These are phyloP conservation scores for Raddia guianensis DNA, from an alignment of 176 grass and related monocot genomes.

Conservation along the genomic window DNA sequence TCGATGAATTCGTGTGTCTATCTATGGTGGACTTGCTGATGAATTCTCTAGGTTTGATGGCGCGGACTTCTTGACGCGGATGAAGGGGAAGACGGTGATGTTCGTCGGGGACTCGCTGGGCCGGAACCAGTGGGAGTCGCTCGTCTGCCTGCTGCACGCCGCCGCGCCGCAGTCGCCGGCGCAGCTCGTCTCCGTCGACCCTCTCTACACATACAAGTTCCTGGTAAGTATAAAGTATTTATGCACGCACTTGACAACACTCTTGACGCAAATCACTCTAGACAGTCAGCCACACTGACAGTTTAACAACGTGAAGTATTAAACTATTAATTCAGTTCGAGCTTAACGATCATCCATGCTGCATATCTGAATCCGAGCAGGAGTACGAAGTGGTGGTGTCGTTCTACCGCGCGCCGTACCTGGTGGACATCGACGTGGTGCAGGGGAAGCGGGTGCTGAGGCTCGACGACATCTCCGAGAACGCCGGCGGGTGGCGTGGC, in stretches of 20 bases:
- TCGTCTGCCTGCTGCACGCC: conserved; percentile 89
- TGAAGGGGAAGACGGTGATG: conserved; percentile 94
- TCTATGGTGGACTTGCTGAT: neutral
- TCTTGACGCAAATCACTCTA: no score
- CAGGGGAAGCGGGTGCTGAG: conserved; percentile 77
- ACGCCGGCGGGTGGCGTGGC: conserved; percentile 72
- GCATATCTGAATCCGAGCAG: conserved; percentile 16
- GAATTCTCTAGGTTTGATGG: conserved; percentile 65
- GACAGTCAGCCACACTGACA: no score
- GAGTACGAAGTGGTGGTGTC: conserved; percentile 66
- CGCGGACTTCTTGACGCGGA: conserved; percentile 63
- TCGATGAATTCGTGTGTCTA: neutral
- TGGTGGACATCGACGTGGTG: conserved; percentile 77
- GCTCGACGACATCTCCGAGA: conserved; percentile 70
- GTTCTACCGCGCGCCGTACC: conserved; percentile 86
- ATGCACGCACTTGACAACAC: neutral
- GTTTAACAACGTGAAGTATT: neutral
- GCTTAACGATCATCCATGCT: neutral
- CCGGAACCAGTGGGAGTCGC: conserved; percentile 89
- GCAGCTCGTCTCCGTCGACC: conserved; percentile 67
- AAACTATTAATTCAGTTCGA: neutral
- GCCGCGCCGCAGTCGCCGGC: conserved; percentile 61
- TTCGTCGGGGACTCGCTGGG: conserved; percentile 97
- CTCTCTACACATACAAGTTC: conserved; percentile 85
- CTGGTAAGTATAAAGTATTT: conserved; percentile 30